Evolutionary conservation across 1,284 basidiomycete species (phyloP).

Genomic region (Cryptococcus sp.): DNA sequence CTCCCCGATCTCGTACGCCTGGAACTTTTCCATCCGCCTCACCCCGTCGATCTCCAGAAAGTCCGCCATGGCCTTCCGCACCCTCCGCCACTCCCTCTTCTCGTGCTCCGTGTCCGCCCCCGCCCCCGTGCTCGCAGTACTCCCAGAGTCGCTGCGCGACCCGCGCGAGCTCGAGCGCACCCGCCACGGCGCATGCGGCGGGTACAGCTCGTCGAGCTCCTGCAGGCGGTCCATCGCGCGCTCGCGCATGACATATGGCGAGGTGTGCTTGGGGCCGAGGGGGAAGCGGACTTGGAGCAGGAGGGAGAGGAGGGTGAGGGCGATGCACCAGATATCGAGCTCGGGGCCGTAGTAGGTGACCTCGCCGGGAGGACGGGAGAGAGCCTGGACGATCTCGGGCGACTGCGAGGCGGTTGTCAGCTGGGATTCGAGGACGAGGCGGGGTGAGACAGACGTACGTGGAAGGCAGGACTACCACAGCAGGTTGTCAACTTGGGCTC

Average conservation of each 20-base stretch:
- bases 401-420: slow-evolving; percentile 39
- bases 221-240: slow-evolving; percentile 52
- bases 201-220: slow-evolving; percentile 48
- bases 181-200: slow-evolving; percentile 34
- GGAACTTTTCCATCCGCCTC: slow-evolving; percentile 53
- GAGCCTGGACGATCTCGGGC: slow-evolving; percentile 56
- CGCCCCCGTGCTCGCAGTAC: slow-evolving; percentile 1
- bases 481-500: slow-evolving; percentile 58
- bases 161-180: background rate
- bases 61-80: slow-evolving; percentile 50
- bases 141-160: too few relatives aligned
- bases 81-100: slow-evolving; percentile 34
- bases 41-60: slow-evolving; percentile 54
- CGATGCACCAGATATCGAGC: slow-evolving; percentile 59
- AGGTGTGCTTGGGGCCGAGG: slow-evolving; percentile 54
- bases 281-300: slow-evolving; percentile 55
- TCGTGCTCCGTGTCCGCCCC: slow-evolving; percentile 23
- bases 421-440: background rate
- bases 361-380: slow-evolving; percentile 53
- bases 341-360: slow-evolving; percentile 56
- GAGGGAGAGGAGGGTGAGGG: slow-evolving; percentile 55
- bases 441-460: slow-evolving; percentile 29
- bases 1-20: slow-evolving; percentile 40
- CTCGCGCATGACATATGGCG: slow-evolving; percentile 52
- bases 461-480: slow-evolving; percentile 56